A percentile compares a stretch with the other conserved stretches of the same genome.
These are phyloP conservation scores for Ilex asprella DNA, from an alignment of 257 asterid species.

Conservation along the genomic window DNA sequence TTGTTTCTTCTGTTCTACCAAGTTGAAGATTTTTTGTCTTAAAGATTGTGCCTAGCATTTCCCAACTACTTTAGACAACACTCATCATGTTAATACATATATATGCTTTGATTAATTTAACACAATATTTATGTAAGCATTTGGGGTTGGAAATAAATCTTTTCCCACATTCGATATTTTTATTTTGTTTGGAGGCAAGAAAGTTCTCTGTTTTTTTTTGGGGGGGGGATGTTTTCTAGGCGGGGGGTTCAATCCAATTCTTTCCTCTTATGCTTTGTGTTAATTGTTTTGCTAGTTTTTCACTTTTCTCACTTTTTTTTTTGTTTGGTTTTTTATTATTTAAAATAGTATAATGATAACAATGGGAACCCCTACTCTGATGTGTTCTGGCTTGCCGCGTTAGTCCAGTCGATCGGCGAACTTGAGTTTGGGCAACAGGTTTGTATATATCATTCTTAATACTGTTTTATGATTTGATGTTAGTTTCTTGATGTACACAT, in stretches of 20 bases:
- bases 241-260: too few relatives aligned
- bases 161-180: too few relatives aligned
- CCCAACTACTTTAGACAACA: too few relatives aligned
- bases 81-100: too few relatives aligned
- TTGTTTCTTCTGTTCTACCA: neutral
- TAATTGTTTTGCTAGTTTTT: neutral
- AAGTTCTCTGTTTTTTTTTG: too few relatives aligned
- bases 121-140: too few relatives aligned
- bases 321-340: conserved; percentile 1
- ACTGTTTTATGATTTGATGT: neutral
- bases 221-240: too few relatives aligned
- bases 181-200: too few relatives aligned
- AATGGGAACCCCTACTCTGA: conserved; percentile 90
- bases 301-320: neutral
- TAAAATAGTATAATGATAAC: conserved; percentile 79
- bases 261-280: neutral
- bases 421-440: conserved; percentile 97
- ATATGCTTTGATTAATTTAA: too few relatives aligned
- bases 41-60: too few relatives aligned
- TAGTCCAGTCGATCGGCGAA: conserved; percentile 90
- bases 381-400: conserved; percentile 91
- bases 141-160: too few relatives aligned
- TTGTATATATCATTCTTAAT: conserved; percentile 1
- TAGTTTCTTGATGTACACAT: neutral
- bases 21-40: neutral